Evolutionary conservation across 108 stramenopile species (phyloP), one percentile per base, ranked within the genome.

Genomic region (Skeletonema menzelii): DNA sequence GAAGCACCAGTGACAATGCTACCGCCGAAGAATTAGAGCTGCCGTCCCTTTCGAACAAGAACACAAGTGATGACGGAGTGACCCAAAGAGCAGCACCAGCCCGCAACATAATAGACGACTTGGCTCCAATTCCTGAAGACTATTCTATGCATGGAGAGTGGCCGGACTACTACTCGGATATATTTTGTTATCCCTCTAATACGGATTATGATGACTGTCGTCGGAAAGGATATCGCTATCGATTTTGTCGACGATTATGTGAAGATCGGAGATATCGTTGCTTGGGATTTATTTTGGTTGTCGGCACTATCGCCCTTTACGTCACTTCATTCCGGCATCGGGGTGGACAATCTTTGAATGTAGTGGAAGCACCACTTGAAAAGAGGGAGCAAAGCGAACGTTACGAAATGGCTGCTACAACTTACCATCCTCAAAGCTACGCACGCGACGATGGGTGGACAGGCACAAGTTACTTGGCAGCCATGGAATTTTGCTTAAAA

Each of bases 71-170:
- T 17, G 34, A 31, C 2, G 34, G 28, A 1, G 35, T 35, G 27
- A 60, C 34, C 5, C 32, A 60, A 60, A 17, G 27, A 5, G 27
- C 31, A 11, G 59, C n/a, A 24, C 59, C 59, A 59, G 34, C 55
- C 30, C 42, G 11, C 59, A 42, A 42, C 15, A 3, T 15, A n/a
- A 42, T 42, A n/a, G 40, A 24, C 19, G 70, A 63, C 27, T 46
- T 71, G 56, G 56, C 38, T 27, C 47, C 70, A 17, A 71, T 71
- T 22, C 70, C 70, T n/a, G 70, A 71, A 42, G 70, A 71, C n/a
- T 53, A 60, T n/a, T 71, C 70, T 3, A 71, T 71, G 60, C 70
- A 71, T 12, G 70, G 70, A n/a, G 57, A 26, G 13, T 71, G 70
- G 70, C 46, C 59, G 5, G 70, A 71, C 8, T 55, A 19, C 22